phyloP scores from a whole-genome alignment of 352 stramenopile species.

The Phytophthora pisi region DNA sequence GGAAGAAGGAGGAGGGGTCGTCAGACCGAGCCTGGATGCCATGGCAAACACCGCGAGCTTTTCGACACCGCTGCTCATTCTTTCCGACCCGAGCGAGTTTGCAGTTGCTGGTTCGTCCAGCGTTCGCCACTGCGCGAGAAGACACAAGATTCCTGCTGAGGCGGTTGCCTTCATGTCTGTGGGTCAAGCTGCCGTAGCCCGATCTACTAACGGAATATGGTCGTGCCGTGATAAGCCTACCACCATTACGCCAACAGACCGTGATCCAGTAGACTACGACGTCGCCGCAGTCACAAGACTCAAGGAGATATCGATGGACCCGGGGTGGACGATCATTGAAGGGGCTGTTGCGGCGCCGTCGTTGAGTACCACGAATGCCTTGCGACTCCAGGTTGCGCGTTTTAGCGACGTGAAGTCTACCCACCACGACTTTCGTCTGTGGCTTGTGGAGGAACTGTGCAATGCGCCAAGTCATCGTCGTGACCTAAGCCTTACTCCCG shows the following conservation, averaged over 20 bases:
- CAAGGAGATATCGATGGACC: conserved; percentile 32
- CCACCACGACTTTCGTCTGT: conserved; percentile 41
- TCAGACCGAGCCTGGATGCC: conserved; percentile 17
- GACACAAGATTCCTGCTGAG: conserved; percentile 17
- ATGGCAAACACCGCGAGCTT: conserved; percentile 15
- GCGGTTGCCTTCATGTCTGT: conserved; percentile 23
- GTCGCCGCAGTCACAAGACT: conserved; percentile 27
- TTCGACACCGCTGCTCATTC: conserved; percentile 28
- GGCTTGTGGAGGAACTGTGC: conserved; percentile 34
- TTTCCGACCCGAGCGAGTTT: conserved; percentile 25
- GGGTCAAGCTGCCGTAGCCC: background rate
- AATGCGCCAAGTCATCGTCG: background rate
- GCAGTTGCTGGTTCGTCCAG: conserved; percentile 15
- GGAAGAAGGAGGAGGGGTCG: conserved; percentile 15
- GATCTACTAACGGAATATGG: conserved; percentile 6
- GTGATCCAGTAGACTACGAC: conserved; percentile 10
- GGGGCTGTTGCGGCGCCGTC: conserved; percentile 21
- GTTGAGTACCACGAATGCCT: conserved; percentile 24
- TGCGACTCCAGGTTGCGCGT: conserved; percentile 40
- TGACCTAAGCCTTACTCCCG: conserved; percentile 17
- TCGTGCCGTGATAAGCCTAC: conserved; percentile 17
- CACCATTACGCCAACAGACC: background rate
- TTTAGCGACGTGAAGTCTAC: conserved; percentile 35
- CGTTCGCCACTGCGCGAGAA: conserved; percentile 26
- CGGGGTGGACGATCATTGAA: conserved; percentile 43